Percentiles rank a stretch among this genome's conserved stretches.
These are phyloP conservation scores for Penicillium sp. DNA, from an alignment of 2,329 filamentous ascomycete genomes.

Conservation along the genomic window DNA sequence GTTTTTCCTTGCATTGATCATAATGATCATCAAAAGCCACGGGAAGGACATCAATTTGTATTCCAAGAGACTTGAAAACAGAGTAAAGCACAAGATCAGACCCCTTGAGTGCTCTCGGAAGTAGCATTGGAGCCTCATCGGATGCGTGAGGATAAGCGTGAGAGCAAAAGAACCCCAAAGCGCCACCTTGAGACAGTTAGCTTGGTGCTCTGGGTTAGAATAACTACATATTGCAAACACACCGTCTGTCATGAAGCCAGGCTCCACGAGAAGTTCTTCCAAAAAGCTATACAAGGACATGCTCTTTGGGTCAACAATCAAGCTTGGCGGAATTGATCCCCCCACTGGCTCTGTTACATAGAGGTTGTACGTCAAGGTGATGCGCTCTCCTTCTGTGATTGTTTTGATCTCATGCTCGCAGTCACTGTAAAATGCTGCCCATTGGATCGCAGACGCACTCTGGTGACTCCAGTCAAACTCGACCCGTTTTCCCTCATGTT, in stretches of 20 bases:
- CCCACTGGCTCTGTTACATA: slow-evolving; percentile 38
- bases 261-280: slow-evolving; percentile 26
- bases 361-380: slow-evolving; percentile 62
- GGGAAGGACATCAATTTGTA: background rate
- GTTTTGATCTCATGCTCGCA: slow-evolving; percentile 41
- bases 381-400: slow-evolving; percentile 50
- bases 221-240: background rate
- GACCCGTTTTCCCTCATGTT: slow-evolving; percentile 27
- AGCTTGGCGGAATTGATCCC: slow-evolving; percentile 19
- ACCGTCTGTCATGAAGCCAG: slow-evolving; percentile 1
- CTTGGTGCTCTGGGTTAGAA: background rate
- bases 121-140: background rate
- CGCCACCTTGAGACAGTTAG: slow-evolving; percentile 31
- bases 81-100: background rate
- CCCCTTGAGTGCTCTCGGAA: background rate
- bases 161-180: slow-evolving; percentile 45
- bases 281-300: slow-evolving; percentile 38
- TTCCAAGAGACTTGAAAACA: background rate
- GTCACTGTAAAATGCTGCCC: slow-evolving; percentile 39
- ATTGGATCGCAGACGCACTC: slow-evolving; percentile 27
- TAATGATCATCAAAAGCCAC: background rate
- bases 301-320: slow-evolving; percentile 29
- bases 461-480: slow-evolving; percentile 26
- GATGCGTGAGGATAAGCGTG: slow-evolving; percentile 48
- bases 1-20: background rate